Base-by-base conservation (phyloP, 768 basidiomycete species). In the Lactarius tabidus region DNA sequence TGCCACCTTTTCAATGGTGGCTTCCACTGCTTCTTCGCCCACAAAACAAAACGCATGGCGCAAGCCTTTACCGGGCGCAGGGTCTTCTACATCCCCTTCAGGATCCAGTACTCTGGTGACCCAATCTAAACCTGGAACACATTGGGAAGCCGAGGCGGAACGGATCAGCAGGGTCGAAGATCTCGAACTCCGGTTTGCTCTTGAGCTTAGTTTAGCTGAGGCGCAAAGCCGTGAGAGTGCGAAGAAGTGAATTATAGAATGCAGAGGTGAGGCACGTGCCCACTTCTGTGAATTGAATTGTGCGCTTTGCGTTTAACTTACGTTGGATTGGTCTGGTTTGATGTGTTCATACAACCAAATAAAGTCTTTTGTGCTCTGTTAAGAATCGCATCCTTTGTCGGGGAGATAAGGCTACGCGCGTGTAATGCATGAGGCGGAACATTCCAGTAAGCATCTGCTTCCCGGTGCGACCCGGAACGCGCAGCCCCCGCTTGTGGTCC, bases 1-100 rank as follows among this genome's bases (percentile, higher is more conserved):
- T 15, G 73, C 53, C 57, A 36, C 36, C 17, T 18, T 29, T 41
- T 28, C 20, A 26, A 65, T 48, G 57, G 54, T 26, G 48, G 18
- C 9, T 43, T 28, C 15, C 12, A 23, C 15, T 5, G 58, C 72
- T 8, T 70, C 73, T 31, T 73, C 70, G 28, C 31, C 45, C 41
- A 57, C 62, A 1, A 71, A 73, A 31, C 73, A 70, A 17, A 74
- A 70, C 62, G 76, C 75, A n/a, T 77, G 76, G 76, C 70, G 65
- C 63, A 71, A 71, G 14, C 75, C 75, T 20, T 58, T 75, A 43
- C 70, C 67, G 5, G 67, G 67, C 18, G 26, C 67, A 28, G 70
- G 67, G n/a, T 71, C 71, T 29, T 51, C 65, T 12, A 64, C 64
- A 7, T 56, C 54, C 3, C 33, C 43, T 26, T 18, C 45, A n/a